Evolutionary conservation across 371 early-diverging fungal species (phyloP).

Genomic region (Capillidium rhysosporum): DNA sequence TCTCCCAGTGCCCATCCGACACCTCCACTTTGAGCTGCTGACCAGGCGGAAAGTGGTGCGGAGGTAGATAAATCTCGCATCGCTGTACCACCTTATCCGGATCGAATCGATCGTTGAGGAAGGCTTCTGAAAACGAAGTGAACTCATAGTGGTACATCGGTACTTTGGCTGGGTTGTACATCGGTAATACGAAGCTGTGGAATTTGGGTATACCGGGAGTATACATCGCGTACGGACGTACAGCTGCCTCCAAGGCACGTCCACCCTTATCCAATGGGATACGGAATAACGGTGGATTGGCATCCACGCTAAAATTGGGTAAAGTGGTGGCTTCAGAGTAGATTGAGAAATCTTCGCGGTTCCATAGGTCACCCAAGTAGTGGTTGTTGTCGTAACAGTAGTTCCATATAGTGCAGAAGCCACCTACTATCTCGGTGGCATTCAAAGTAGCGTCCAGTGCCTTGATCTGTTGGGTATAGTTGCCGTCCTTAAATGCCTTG

Average conservation of each 20-base stretch:
- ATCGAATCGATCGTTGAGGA: not conserved
- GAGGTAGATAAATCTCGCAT: conserved; percentile 4
- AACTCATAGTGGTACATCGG: not conserved
- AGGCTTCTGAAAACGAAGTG: not conserved
- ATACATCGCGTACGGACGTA: conserved; percentile 9
- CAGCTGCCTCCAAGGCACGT: conserved; percentile 7
- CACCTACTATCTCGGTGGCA: conserved; percentile 34
- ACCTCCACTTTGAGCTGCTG: not conserved
- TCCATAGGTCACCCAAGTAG: conserved; percentile 47
- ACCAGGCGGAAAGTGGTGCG: conserved; percentile 3
- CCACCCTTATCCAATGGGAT: conserved; percentile 8
- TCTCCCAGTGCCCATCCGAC: not conserved
- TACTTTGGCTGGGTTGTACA: not conserved
- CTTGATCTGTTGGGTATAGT: conserved; percentile 27
- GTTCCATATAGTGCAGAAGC: conserved; percentile 43
- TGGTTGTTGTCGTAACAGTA: conserved; percentile 35
- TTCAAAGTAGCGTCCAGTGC: conserved; percentile 47
- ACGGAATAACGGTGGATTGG: not conserved
- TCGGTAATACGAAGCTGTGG: not conserved
- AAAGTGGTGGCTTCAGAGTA: conserved; percentile 9
- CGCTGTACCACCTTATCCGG: not conserved
- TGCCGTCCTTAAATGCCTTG: conserved; percentile 16
- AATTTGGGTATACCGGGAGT: not conserved
- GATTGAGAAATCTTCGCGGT: conserved; percentile 42
- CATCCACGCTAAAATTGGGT: not conserved